Base-by-base conservation (phyloP, 2,329 filamentous ascomycete genomes). In the Thielaviopsis musarum region DNA sequence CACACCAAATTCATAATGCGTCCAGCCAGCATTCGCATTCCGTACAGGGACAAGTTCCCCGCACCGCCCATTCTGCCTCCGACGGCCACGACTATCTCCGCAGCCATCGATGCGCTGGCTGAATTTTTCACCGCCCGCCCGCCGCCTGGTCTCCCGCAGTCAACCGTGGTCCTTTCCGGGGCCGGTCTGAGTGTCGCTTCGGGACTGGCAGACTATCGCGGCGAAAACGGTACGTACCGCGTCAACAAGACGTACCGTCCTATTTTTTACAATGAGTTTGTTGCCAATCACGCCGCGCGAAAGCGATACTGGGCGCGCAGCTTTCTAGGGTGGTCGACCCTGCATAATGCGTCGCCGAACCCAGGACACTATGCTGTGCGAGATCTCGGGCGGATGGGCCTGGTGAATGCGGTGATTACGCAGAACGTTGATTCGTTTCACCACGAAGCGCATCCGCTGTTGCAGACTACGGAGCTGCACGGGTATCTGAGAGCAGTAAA, bases 401-500 rank as follows among this genome's bases (percentile, higher is more conserved):
- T 90, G 56, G 75, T 96, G 51, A 80, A 78, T 60, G 81, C 75
- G 58, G 87, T 96, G 61, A 83, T 98, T 65, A 97, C 93, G 49
- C 93, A 98, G 69, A 97, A 97, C 68, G 93, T 98, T 57, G 93
- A 98, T 72, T 95, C 90, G 2, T 95, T 98, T 69, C 93, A 98
- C 70, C 76, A 79, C 2, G 73, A 73, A 61, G 86, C 89, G 0
- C 91, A 96, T 70, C 88, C 90, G 0, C 68, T 75, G 10, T 72
- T 91, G 52, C 78, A 81, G 5, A 93, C 88, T 10, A 74, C 94
- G 53, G 91, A 97, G 71, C 77, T 98, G 56, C 93, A 98, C 70
- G 93, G 93, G 65, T 95, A 93, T 70, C 77, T 98, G 55, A 81
- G 91, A 64, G 82, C 85, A 30, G 79, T 90, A 30, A 79, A 90